A percentile compares a stretch with the other conserved stretches of the same genome.
phyloP scores from a whole-genome alignment of 1,284 basidiomycete species.

The Rhodotorula glutinis region DNA sequence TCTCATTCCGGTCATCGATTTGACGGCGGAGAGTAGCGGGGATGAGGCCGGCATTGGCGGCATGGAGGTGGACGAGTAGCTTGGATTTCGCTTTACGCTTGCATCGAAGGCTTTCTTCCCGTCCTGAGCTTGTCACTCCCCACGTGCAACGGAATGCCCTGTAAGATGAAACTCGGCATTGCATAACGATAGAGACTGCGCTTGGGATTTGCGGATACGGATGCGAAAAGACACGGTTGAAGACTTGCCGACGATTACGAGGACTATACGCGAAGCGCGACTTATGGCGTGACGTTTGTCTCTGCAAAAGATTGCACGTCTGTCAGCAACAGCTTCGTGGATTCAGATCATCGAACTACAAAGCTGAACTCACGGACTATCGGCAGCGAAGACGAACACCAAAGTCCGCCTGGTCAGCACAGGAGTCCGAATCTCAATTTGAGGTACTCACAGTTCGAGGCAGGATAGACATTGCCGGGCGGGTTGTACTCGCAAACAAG shows the following conservation, averaged over 20 bases:
- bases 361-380: not conserved
- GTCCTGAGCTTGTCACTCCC: too few species aligned
- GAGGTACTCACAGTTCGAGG: conserved; percentile 7
- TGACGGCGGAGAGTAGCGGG: not conserved
- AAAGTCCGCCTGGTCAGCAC: not conserved
- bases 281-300: not conserved
- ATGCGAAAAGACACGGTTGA: not conserved
- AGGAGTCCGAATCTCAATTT: too few species aligned
- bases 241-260: not conserved
- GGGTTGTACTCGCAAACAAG: conserved; percentile 33
- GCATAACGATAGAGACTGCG: not conserved
- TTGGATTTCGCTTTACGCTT: not conserved
- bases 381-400: not conserved
- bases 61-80: not conserved
- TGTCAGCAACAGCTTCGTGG: not conserved
- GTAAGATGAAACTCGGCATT: too few species aligned
- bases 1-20: not conserved
- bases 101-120: not conserved
- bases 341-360: too few species aligned
- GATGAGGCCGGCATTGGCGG: not conserved
- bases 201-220: not conserved
- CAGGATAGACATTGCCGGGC: conserved; percentile 24
- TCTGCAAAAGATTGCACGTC: not conserved
- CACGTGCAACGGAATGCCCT: too few species aligned
- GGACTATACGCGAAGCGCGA: not conserved